These are phyloP conservation scores for Monilinia fructicola DNA, from an alignment of 2,329 filamentous ascomycete genomes.

Conservation along the genomic window DNA sequence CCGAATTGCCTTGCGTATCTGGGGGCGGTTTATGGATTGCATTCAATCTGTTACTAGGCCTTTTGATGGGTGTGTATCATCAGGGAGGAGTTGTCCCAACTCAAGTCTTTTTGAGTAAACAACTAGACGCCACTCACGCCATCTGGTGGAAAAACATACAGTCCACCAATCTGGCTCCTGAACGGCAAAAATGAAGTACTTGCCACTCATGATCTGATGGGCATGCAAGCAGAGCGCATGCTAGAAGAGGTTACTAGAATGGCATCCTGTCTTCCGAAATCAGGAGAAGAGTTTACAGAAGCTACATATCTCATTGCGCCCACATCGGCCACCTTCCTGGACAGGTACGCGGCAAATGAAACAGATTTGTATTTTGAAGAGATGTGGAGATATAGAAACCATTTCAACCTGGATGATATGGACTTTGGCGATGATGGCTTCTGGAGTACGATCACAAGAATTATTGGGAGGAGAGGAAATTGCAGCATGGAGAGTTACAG, in stretches of 20 bases:
- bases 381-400: constrained; percentile 65
- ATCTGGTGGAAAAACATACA: constrained; percentile 86
- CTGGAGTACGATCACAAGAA: constrained; percentile 66
- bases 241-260: constrained; percentile 57
- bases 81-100: constrained; percentile 76
- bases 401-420: constrained; percentile 77
- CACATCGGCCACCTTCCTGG: constrained; percentile 67
- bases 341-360: constrained; percentile 52
- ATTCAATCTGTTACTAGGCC: constrained; percentile 67
- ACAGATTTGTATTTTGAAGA: constrained; percentile 61
- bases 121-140: constrained; percentile 63
- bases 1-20: constrained; percentile 50
- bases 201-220: constrained; percentile 72
- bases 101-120: constrained; percentile 71
- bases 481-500: constrained; percentile 62
- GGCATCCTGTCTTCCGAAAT: constrained; percentile 61
- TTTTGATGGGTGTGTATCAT: constrained; percentile 79
- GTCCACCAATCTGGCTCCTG: constrained; percentile 76
- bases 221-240: constrained; percentile 61
- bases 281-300: constrained; percentile 56
- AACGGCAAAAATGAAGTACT: constrained; percentile 73
- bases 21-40: constrained; percentile 64
- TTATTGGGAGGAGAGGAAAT: constrained; percentile 63
- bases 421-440: constrained; percentile 77
- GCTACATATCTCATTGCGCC: constrained; percentile 73